These are phyloP conservation scores for Orbilia oligospora DNA, from an alignment of 2,329 filamentous ascomycete genomes.

Conservation along the genomic window DNA sequence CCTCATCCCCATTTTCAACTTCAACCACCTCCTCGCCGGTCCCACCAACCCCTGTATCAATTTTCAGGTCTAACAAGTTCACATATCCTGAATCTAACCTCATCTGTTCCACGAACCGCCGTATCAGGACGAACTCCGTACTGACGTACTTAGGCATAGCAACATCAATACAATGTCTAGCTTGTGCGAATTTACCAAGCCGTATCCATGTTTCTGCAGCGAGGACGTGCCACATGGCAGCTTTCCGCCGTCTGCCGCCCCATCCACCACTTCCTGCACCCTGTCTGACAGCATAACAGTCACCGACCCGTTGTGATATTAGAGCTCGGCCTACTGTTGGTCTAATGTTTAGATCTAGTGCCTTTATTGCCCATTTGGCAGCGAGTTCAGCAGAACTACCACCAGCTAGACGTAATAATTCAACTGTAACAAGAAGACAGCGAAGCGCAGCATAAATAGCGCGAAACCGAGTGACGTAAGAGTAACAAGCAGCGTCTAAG, in stretches of 20 bases:
- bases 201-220: conserved; percentile 87
- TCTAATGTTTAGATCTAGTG: conserved; percentile 83
- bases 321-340: conserved; percentile 79
- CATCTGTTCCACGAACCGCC: conserved; percentile 55
- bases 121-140: conserved; percentile 50
- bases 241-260: conserved; percentile 83
- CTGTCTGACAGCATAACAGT: conserved; percentile 78
- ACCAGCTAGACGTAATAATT: conserved; percentile 85
- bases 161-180: conserved; percentile 80
- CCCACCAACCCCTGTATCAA: conserved; percentile 35
- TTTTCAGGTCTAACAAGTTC: conserved; percentile 48
- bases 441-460: conserved; percentile 85
- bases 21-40: conserved; percentile 15
- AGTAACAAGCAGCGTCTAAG: conserved; percentile 91
- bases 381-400: conserved; percentile 87
- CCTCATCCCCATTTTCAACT: conserved; percentile 23
- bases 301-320: conserved; percentile 85
- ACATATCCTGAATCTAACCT: conserved; percentile 54
- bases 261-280: conserved; percentile 77
- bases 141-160: conserved; percentile 41
- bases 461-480: conserved; percentile 87
- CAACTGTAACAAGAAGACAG: conserved; percentile 80
- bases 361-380: conserved; percentile 83
- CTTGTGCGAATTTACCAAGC: conserved; percentile 81
- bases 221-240: conserved; percentile 88